Conservation (phyloP, 2,329 filamentous ascomycete genomes). For the Pseudonectria buxi region DNA sequence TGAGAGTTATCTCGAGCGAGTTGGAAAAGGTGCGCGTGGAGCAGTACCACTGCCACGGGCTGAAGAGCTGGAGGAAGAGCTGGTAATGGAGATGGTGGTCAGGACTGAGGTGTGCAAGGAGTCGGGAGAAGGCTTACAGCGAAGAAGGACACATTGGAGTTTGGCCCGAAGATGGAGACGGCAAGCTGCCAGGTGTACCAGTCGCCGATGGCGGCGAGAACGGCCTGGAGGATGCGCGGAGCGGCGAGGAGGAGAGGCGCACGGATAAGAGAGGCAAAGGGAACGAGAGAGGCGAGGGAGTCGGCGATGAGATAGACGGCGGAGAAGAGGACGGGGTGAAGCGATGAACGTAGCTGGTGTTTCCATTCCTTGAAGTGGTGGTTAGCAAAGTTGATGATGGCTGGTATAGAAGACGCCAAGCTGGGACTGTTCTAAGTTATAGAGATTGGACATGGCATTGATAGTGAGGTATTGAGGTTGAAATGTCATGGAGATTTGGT, state of each 20-base stretch:
- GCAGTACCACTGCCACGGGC: slow-evolving; percentile 91
- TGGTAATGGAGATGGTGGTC: slow-evolving; percentile 6
- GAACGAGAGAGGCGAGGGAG: slow-evolving; percentile 46
- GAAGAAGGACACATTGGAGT: slow-evolving; percentile 58
- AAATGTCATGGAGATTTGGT: background rate
- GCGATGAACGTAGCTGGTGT: slow-evolving; percentile 75
- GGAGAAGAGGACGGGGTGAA: slow-evolving; percentile 86
- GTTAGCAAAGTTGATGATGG: no score
- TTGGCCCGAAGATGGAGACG: slow-evolving; percentile 61
- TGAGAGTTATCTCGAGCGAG: slow-evolving; percentile 84
- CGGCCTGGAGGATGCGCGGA: slow-evolving; percentile 69
- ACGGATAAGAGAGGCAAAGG: slow-evolving; percentile 46
- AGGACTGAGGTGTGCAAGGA: background rate
- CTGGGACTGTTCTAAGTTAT: no score
- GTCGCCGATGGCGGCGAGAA: slow-evolving; percentile 72
- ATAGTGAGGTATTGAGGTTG: no score
- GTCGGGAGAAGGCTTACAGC: slow-evolving; percentile 47
- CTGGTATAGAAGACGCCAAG: no score
- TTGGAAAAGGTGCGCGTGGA: slow-evolving; percentile 93
- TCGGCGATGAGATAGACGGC: slow-evolving; percentile 61
- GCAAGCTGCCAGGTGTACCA: slow-evolving; percentile 85
- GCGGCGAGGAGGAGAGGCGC: slow-evolving; percentile 63
- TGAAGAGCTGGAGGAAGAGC: slow-evolving; percentile 32
- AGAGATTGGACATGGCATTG: no score
- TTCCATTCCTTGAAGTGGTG: slow-evolving; percentile 71